Evolutionary conservation across 2,329 filamentous ascomycete genomes (phyloP).

Genomic region (Sporothrix globosa): DNA sequence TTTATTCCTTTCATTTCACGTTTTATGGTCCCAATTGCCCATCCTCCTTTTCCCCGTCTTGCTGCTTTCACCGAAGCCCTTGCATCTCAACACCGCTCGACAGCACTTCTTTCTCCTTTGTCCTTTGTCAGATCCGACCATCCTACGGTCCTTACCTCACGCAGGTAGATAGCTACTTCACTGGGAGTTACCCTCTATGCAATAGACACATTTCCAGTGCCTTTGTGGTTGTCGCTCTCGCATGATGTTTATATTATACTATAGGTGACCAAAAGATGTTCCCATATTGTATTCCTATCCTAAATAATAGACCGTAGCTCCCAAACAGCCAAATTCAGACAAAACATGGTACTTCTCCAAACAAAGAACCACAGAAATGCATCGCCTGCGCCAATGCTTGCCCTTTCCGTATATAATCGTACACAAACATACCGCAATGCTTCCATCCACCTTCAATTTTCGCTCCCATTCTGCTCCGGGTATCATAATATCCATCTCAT

Average conservation of each 20-base stretch:
- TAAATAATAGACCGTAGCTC: neutral
- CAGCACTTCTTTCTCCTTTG: neutral
- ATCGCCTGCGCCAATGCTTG: conserved; percentile 13
- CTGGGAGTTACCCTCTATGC: neutral
- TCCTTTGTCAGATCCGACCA: neutral
- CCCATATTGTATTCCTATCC: neutral
- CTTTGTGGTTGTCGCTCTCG: neutral
- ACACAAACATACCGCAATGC: neutral
- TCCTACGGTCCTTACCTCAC: neutral
- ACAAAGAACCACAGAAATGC: neutral
- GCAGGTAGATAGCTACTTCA: neutral
- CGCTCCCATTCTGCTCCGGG: neutral
- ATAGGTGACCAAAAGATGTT: neutral
- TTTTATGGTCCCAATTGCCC: neutral
- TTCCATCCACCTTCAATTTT: neutral
- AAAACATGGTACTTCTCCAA: neutral
- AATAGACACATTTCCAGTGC: neutral
- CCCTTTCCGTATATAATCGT: neutral
- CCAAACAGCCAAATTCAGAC: neutral
- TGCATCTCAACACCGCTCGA: neutral
- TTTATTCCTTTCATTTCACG: neutral
- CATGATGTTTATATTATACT: neutral
- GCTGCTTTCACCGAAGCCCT: neutral
- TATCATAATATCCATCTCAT: neutral
- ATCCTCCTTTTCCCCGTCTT: neutral